Evolutionary conservation across 768 basidiomycete genomes (phyloP).

Genomic region (Tephrocybe sp.): DNA sequence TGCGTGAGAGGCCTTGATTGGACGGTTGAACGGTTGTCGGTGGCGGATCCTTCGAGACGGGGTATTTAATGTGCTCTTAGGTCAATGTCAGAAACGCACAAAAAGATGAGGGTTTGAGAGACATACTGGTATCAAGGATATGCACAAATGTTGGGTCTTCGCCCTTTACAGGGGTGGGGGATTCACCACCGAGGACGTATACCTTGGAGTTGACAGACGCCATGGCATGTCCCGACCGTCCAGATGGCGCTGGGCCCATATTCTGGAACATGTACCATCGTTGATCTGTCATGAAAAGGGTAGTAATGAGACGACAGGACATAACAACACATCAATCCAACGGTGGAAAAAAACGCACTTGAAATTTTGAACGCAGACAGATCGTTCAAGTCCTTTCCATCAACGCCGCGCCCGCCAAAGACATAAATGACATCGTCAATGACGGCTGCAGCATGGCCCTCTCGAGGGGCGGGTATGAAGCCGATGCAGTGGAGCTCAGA

Average conservation of each 20-base stretch:
- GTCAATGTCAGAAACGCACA: neutral
- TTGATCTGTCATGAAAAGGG: slow-evolving; percentile 56
- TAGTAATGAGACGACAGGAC: slow-evolving; percentile 4
- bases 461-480: slow-evolving; percentile 91
- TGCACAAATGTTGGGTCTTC: slow-evolving; percentile 86
- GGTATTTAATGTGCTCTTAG: slow-evolving; percentile 28
- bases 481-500: slow-evolving; percentile 93
- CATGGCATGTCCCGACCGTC: slow-evolving; percentile 98
- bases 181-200: slow-evolving; percentile 94
- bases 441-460: slow-evolving; percentile 94
- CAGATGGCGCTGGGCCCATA: slow-evolving; percentile 94
- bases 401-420: slow-evolving; percentile 95
- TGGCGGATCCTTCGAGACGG: slow-evolving; percentile 20
- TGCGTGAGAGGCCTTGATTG: slow-evolving; percentile 31
- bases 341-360: slow-evolving; percentile 64
- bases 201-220: slow-evolving; percentile 86
- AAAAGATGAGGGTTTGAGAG: slow-evolving; percentile 5
- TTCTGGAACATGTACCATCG: slow-evolving; percentile 99
- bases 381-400: slow-evolving; percentile 93
- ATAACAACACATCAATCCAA: too few species aligned
- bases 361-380: slow-evolving; percentile 96
- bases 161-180: slow-evolving; percentile 63
- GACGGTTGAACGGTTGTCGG: slow-evolving; percentile 15
- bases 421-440: slow-evolving; percentile 98
- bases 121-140: slow-evolving; percentile 91